Conservation (phyloP, 2,329 filamentous ascomycete species). For the Apiospora rasikravindrae region DNA sequence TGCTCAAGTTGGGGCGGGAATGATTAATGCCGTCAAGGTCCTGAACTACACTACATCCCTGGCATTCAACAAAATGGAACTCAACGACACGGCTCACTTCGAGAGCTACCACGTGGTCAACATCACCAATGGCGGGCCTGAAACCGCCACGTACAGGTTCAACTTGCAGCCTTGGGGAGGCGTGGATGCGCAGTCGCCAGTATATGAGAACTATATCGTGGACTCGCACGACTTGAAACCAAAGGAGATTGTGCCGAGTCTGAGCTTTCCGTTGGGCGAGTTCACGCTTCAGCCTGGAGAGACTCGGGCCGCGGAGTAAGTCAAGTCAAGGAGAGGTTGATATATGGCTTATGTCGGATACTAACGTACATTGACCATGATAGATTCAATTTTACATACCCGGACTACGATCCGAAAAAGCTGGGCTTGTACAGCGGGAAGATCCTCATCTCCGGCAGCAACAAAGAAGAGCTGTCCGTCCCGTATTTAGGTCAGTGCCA, state of each 20-base stretch:
- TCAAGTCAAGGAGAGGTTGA: conserved; percentile 8
- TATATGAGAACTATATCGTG: conserved; percentile 26
- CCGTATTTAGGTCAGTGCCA: conserved; percentile 35
- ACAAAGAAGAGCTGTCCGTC: conserved; percentile 36
- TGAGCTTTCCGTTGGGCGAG: conserved; percentile 26
- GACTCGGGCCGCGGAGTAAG: conserved; percentile 29
- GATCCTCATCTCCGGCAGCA: conserved; percentile 34
- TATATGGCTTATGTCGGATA: conserved; percentile 15
- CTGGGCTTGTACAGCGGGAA: conserved; percentile 41
- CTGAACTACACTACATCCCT: conserved; percentile 42
- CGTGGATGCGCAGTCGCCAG: conserved; percentile 34
- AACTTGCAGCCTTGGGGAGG: conserved; percentile 38
- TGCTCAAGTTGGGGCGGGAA: conserved; percentile 40
- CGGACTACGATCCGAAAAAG: conserved; percentile 29
- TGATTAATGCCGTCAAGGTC: conserved; percentile 46
- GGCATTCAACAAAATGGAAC: conserved; percentile 44
- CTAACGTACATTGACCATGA: background rate
- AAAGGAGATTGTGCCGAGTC: conserved; percentile 23
- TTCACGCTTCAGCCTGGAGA: conserved; percentile 30
- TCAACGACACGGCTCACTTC: conserved; percentile 50
- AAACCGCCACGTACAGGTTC: conserved; percentile 40
- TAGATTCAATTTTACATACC: conserved; percentile 36
- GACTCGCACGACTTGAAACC: conserved; percentile 26
- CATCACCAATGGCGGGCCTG: conserved; percentile 42
- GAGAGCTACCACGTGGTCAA: conserved; percentile 25